Evolutionary conservation across 176 grass and related monocot genomes (phyloP).

Genomic region (Oryza nivara): DNA sequence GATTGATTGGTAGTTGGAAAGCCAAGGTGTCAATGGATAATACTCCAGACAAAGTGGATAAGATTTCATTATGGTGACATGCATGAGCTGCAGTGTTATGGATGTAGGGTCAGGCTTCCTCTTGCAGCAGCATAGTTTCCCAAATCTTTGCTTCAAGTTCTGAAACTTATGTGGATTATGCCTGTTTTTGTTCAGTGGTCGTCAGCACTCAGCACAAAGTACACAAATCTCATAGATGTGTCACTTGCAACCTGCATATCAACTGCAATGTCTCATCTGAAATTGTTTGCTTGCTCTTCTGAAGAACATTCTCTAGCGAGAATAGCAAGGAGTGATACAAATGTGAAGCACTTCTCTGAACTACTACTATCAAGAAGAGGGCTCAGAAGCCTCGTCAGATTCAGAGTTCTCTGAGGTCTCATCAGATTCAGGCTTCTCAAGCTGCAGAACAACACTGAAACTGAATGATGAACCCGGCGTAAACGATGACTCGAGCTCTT

Average conservation of each 20-base stretch:
- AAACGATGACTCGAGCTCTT: constrained; percentile 68
- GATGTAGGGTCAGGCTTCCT: constrained; percentile 22
- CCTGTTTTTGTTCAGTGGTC: not conserved
- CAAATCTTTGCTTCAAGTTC: constrained; percentile 22
- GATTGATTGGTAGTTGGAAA: constrained; percentile 49
- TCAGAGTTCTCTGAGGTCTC: constrained; percentile 38
- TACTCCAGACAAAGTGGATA: constrained; percentile 55
- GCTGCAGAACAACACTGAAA: constrained; percentile 58
- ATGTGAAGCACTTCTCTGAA: constrained; percentile 15
- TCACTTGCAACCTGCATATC: constrained; percentile 34
- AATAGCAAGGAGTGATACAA: constrained; percentile 2
- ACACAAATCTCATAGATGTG: constrained; percentile 33
- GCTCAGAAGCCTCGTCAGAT: constrained; percentile 20
- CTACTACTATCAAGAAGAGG: constrained; percentile 11
- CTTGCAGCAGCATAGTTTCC: not conserved
- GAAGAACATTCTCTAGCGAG: constrained; percentile 26
- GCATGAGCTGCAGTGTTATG: constrained; percentile 26
- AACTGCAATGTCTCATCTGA: not conserved
- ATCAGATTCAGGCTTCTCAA: constrained; percentile 48
- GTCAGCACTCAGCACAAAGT: constrained; percentile 5
- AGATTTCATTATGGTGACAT: constrained; percentile 30
- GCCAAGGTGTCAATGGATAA: constrained; percentile 47
- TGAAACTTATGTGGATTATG: not conserved
- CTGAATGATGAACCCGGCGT: constrained; percentile 51
- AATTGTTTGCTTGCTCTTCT: constrained; percentile 7